Percentiles rank a stretch among this genome's conserved stretches.
phyloP scores from a whole-genome alignment of 2,329 filamentous ascomycete species.

The Xylariaceae sp. region DNA sequence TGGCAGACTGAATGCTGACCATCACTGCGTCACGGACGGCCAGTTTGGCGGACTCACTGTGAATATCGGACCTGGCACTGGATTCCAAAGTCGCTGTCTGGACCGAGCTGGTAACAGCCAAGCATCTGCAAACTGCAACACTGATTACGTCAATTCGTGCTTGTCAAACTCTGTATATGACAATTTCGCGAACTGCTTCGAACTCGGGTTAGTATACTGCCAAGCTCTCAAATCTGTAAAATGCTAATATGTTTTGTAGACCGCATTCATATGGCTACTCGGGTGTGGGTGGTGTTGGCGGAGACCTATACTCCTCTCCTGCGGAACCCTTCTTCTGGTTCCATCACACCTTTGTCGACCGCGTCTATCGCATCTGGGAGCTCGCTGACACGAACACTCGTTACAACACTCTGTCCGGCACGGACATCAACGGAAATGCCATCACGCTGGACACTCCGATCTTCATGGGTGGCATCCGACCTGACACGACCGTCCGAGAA shows the following conservation, averaged over 20 bases:
- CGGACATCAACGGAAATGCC: conserved; percentile 11
- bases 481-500: conserved; percentile 13
- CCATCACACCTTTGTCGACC: conserved; percentile 17
- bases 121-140: conserved; percentile 12
- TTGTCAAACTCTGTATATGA: conserved; percentile 8
- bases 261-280: conserved; percentile 17
- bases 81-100: conserved; percentile 9
- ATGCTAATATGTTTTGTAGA: conserved; percentile 6
- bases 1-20: conserved; percentile 5
- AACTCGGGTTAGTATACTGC: conserved; percentile 13
- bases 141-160: conserved; percentile 12
- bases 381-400: conserved; percentile 12
- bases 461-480: conserved; percentile 11
- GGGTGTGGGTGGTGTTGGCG: conserved; percentile 15
- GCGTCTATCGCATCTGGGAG: conserved; percentile 15
- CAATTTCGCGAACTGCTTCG: conserved; percentile 16
- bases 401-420: conserved; percentile 13
- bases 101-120: conserved; percentile 7
- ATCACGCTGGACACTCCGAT: conserved; percentile 11
- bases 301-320: conserved; percentile 15
- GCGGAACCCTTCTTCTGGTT: conserved; percentile 18
- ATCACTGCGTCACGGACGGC: conserved; percentile 16
- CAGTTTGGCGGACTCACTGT: conserved; percentile 12
- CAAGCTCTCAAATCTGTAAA: neutral
- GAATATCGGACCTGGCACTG: conserved; percentile 13